Evolutionary conservation across 352 stramenopile genomes (phyloP).

Genomic region (Globisporangium camurandrum): DNA sequence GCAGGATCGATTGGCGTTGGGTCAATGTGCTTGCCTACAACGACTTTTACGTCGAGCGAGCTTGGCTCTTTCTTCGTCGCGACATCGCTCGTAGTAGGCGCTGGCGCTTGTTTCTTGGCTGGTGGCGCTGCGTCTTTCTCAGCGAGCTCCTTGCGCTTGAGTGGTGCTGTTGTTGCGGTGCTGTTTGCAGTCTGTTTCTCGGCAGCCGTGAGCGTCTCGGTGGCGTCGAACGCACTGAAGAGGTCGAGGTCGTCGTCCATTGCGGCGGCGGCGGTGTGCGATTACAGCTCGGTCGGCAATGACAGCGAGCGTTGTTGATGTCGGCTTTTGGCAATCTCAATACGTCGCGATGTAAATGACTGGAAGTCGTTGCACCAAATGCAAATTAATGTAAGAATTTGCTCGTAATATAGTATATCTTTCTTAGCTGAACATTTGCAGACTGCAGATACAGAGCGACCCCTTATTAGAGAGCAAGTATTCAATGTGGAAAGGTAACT

Average conservation of each 20-base stretch:
- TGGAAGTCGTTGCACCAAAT: no score
- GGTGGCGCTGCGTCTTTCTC: slow-evolving; percentile 20
- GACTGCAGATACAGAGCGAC: no score
- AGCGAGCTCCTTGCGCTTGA: slow-evolving; percentile 41
- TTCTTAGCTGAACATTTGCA: no score
- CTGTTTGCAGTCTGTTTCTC: slow-evolving; percentile 45
- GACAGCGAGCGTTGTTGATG: no score
- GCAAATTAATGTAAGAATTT: no score
- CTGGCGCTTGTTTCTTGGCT: slow-evolving; percentile 42
- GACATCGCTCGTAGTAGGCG: slow-evolving; percentile 2
- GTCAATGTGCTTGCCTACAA: slow-evolving; percentile 72
- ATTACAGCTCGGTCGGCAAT: not conserved
- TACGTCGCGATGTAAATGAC: no score
- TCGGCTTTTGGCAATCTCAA: no score
- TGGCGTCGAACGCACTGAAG: slow-evolving; percentile 92
- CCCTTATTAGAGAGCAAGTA: no score
- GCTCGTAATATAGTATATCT: no score
- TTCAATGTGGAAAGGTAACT: no score
- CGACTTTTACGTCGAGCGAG: slow-evolving; percentile 49
- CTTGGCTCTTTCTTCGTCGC: slow-evolving; percentile 11
- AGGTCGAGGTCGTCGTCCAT: slow-evolving; percentile 89
- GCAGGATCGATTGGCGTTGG: slow-evolving; percentile 30
- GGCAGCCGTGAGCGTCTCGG: slow-evolving; percentile 49
- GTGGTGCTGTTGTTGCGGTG: slow-evolving; percentile 11
- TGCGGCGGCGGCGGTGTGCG: not conserved